Base-by-base conservation (phyloP, 1,284 basidiomycete genomes). In the Xanthoconium separans region DNA sequence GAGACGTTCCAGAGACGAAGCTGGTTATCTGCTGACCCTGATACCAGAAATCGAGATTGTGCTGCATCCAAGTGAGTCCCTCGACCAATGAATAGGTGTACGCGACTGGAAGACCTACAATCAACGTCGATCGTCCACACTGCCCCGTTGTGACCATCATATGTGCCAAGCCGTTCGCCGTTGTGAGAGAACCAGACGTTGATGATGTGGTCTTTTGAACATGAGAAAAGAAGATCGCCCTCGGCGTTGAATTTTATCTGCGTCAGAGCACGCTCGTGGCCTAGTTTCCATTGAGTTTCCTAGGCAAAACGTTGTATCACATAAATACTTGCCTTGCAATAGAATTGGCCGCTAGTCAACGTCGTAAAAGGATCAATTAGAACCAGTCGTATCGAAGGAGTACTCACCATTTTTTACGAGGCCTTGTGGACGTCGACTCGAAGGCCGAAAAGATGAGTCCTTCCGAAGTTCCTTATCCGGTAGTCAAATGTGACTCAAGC, bases 111-210 rank as follows among this genome's bases (percentile, higher is more conserved):
- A 53, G 15, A 82, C 92, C 76, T 73, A 97, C 93, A 86, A 77
- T 99, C 96, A 55, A 94, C 86, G 72, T 97, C 95, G 61, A 97
- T 84, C 55, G 93, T 95, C 96, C 97, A 98, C 34, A 99, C 92
- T 2, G 92, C 84, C 62, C 96, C 96, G 69, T 98, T 98, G 75
- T 98, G 89, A 43, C 95, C 97, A 53, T 94, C 87, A 72, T 98
- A 98, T 53, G 97, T 99, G 46, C 96, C 97, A 65, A 99, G 75
- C 56, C 97, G 82, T 78, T 99, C 96, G 61, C 97, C 97, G 69
- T 99, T 99, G 68, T 97, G 93, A n/a, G 95, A 91, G 75, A 87
- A 98, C 95, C 95, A 98, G 47, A 93, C 94, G 69, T 98, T 98
- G 73, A 98, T 93, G 65, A 93, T 73, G 65, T 90, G 84, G 73